Evolutionary conservation across 257 asterid species (phyloP), one percentile per base, ranked within the genome.

Genomic region (Rauvolfia tetraphylla): DNA sequence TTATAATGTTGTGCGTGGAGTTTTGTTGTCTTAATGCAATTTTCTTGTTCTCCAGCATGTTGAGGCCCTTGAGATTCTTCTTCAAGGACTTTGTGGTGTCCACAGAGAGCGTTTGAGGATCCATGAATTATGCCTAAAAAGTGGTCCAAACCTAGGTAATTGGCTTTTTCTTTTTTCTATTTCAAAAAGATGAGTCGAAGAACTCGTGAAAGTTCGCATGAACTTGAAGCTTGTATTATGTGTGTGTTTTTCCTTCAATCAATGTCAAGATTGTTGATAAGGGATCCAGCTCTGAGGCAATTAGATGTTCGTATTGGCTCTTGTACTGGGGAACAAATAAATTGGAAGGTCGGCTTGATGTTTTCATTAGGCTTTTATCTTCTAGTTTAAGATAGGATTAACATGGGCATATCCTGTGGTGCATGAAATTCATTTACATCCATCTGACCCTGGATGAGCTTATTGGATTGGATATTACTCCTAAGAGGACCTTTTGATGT

Each of bases 1-100:
- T 4, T 6, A 23, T 66, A 15, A 2, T 6, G 6, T 69, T 79
- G 25, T 66, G 46, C 41, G 27, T 27, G 27, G n/a, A 8, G 25
- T 79, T 76, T 75, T 11, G 67, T 41, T 25, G 34, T 84, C 62
- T 72, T 78, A 10, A 46, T 18, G 17, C 61, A 41, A 71, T 33
- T 69, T 57, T 73, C 71, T 71, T 75, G 44, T 78, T 78, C n/a
- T 77, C 81, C 89, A 93, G 96, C 96, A 93, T 76, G 98, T 95
- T 74, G 98, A 93, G 82, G 99, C 98, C 56, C 83, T 93, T 58
- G 96, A 92, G 88, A 90, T 95, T 86, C 98, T 95, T 75, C 98
- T 95, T 84, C 97, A 87, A 84, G 98, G 99, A 36, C 93, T 93
- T 36, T 88, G 92, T 57, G 99, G 96, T 73, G 96, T 93, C 77